A percentile compares a stretch with the other conserved stretches of the same genome.
phyloP scores from a whole-genome alignment of 2,329 filamentous ascomycete species.

The Phoma herbarum region DNA sequence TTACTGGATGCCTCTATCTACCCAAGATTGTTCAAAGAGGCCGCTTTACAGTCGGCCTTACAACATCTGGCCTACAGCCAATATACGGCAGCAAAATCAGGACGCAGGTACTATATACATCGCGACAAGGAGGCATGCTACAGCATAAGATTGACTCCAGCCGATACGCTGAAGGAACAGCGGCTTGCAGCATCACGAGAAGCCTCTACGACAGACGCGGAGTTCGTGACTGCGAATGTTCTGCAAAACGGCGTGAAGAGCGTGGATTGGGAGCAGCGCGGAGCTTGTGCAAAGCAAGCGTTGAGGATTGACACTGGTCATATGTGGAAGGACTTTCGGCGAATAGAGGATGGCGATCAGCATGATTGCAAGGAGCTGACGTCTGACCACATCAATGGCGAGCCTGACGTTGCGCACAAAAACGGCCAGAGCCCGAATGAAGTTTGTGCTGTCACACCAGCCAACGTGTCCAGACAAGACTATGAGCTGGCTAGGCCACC shows the following conservation, averaged over 20 bases:
- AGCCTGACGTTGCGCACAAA: neutral
- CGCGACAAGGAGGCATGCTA: conserved; percentile 1
- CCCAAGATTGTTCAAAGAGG: neutral
- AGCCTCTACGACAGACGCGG: neutral
- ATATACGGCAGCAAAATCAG: neutral
- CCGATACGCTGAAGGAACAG: neutral
- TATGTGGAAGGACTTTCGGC: neutral
- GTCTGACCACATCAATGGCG: neutral
- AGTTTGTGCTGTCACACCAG: too few species aligned
- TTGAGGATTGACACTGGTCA: neutral
- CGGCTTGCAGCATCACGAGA: neutral
- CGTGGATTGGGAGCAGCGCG: conserved; percentile 3
- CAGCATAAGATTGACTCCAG: neutral
- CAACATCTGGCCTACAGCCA: neutral
- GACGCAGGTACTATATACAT: conserved; percentile 1
- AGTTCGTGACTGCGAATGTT: neutral
- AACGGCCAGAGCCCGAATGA: too few species aligned
- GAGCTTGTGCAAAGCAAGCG: neutral
- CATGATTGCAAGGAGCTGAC: too few species aligned
- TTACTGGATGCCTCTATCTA: neutral
- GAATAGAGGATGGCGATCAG: neutral
- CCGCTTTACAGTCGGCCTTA: neutral
- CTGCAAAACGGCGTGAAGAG: neutral
- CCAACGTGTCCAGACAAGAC: neutral
- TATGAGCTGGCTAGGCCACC: neutral